A percentile compares a stretch with the other conserved stretches of the same genome.
Evolutionary conservation across 2,329 filamentous ascomycete species (phyloP).

Genomic region (Chrysoporthe austroafricana): DNA sequence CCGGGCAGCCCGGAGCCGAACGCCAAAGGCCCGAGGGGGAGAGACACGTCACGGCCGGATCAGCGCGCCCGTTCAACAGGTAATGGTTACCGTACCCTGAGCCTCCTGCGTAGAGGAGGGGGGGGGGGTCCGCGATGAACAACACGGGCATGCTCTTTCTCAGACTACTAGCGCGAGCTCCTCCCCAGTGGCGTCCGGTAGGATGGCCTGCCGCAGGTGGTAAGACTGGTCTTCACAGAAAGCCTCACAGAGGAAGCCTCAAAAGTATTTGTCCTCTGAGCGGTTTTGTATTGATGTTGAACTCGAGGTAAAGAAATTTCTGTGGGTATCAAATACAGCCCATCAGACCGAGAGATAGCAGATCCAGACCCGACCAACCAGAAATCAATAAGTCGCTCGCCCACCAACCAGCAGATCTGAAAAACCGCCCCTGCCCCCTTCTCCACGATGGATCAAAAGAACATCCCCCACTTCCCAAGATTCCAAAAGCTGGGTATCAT

Average conservation of each 20-base stretch:
- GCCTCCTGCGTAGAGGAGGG: too few species aligned
- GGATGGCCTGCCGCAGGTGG: too few species aligned
- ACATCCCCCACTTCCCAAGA: not conserved
- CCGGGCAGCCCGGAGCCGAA: too few species aligned
- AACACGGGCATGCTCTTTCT: too few species aligned
- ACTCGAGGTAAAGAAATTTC: conserved; percentile 4
- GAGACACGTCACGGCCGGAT: too few species aligned
- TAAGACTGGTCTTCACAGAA: too few species aligned
- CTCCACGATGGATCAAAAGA: conserved; percentile 1
- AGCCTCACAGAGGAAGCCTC: not conserved
- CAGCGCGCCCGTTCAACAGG: too few species aligned
- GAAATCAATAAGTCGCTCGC: not conserved
- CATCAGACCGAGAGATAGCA: not conserved
- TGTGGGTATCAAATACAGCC: conserved; percentile 26
- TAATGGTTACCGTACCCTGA: too few species aligned
- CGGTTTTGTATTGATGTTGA: not conserved
- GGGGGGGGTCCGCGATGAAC: too few species aligned
- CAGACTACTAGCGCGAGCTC: too few species aligned
- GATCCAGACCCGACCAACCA: not conserved
- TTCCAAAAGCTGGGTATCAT: conserved; percentile 5
- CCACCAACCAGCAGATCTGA: conserved; percentile 10
- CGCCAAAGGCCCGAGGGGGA: too few species aligned
- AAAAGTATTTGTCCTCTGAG: not conserved
- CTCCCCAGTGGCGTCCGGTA: too few species aligned
- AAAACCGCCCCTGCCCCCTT: not conserved